Evolutionary conservation across 805 yeast genomes (phyloP).

Genomic region (Yarrowia bubula): DNA sequence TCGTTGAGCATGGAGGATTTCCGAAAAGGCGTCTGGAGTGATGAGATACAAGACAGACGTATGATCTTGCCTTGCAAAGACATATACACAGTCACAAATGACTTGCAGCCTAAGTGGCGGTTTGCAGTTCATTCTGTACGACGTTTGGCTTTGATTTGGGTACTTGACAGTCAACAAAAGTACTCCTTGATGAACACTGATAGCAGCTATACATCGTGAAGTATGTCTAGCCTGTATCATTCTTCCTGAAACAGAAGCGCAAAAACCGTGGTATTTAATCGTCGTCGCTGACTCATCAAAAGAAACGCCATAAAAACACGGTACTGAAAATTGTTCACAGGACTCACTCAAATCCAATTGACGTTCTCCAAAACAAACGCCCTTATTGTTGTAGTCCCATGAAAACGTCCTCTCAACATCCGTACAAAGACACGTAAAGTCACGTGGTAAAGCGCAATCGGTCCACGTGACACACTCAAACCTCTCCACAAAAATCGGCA

Average conservation of each 20-base stretch:
- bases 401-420: constrained; percentile 1
- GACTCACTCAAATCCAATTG: not conserved
- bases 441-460: not conserved
- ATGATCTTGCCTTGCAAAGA: not conserved
- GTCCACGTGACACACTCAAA: not conserved
- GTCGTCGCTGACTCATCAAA: not conserved
- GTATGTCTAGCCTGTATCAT: constrained; percentile 2
- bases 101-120: not conserved
- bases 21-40: not conserved
- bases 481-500: not conserved
- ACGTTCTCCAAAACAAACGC: not conserved
- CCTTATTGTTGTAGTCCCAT: constrained; percentile 12
- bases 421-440: not conserved
- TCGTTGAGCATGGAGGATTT: not conserved
- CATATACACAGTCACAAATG: not conserved
- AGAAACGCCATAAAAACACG: not conserved
- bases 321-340: not conserved
- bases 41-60: not conserved
- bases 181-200: not conserved
- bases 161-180: not conserved
- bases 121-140: not conserved
- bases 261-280: constrained; percentile 2
- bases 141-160: not conserved
- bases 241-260: not conserved
- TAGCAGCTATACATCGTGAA: not conserved